Evolutionary conservation across 2,329 filamentous ascomycete species (phyloP).

Genomic region (Alternaria tenuissima): DNA sequence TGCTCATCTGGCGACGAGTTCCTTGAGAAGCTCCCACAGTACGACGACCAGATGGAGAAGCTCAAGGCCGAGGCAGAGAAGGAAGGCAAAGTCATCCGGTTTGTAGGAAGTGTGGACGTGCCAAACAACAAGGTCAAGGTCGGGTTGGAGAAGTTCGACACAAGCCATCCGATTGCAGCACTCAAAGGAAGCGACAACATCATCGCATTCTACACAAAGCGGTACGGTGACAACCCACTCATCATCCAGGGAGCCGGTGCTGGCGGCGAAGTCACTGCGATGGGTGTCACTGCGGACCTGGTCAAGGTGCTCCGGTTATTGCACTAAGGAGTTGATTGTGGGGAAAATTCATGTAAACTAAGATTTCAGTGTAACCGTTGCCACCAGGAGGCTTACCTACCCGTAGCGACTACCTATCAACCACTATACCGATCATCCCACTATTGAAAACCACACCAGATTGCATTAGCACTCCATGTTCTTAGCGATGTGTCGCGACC

Average conservation of each 20-base stretch:
- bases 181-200: constrained; percentile 99
- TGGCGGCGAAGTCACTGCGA: constrained; percentile 93
- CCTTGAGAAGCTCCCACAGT: constrained; percentile 78
- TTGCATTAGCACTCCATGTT: background rate
- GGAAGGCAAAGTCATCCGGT: constrained; percentile 90
- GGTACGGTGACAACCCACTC: constrained; percentile 88
- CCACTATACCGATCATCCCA: background rate
- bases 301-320: constrained; percentile 85
- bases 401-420: background rate
- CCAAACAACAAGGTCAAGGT: constrained; percentile 84
- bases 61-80: constrained; percentile 85
- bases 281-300: constrained; percentile 95
- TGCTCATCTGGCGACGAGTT: constrained; percentile 84
- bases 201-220: constrained; percentile 96
- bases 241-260: constrained; percentile 96
- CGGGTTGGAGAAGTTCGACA: constrained; percentile 83
- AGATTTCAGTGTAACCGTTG: background rate
- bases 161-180: constrained; percentile 88
- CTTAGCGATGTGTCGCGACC: background rate
- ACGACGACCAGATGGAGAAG: constrained; percentile 89
- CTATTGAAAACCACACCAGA: background rate
- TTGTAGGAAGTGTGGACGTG: constrained; percentile 92
- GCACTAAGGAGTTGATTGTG: constrained; percentile 48
- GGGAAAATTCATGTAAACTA: background rate
- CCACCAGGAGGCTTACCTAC: background rate